phyloP scores from a whole-genome alignment of 768 basidiomycete species.

The Termitomyces sp. region DNA sequence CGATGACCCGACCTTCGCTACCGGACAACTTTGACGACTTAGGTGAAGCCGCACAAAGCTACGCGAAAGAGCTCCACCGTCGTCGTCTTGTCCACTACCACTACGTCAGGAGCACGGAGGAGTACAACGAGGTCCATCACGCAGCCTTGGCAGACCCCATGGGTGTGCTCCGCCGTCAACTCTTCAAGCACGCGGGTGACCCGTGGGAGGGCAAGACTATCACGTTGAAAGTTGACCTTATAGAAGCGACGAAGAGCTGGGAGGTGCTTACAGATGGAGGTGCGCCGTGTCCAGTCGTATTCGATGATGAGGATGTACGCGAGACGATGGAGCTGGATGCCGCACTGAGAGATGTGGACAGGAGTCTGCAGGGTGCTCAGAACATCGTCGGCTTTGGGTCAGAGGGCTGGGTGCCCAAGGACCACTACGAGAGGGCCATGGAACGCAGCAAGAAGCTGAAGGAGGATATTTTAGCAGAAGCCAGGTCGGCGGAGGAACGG shows the following conservation, averaged over 20 bases:
- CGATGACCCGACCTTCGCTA: slow-evolving; percentile 35
- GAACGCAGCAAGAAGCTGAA: slow-evolving; percentile 28
- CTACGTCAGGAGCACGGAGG: slow-evolving; percentile 26
- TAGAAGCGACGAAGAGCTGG: slow-evolving; percentile 40
- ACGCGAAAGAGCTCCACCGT: slow-evolving; percentile 14
- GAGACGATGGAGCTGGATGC: slow-evolving; percentile 34
- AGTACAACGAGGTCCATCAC: slow-evolving; percentile 42
- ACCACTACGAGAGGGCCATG: slow-evolving; percentile 38
- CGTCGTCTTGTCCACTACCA: slow-evolving; percentile 38
- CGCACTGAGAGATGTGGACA: slow-evolving; percentile 25
- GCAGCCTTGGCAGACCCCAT: slow-evolving; percentile 32
- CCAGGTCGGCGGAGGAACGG: slow-evolving; percentile 31
- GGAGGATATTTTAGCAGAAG: slow-evolving; percentile 26
- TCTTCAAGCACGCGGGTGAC: slow-evolving; percentile 39
- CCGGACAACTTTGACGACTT: slow-evolving; percentile 41
- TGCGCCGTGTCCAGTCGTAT: slow-evolving; percentile 40
- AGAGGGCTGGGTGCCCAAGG: slow-evolving; percentile 42
- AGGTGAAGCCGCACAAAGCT: background rate
- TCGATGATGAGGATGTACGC: slow-evolving; percentile 40
- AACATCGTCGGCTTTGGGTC: slow-evolving; percentile 27
- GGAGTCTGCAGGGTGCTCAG: slow-evolving; percentile 23
- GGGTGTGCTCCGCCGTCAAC: slow-evolving; percentile 30
- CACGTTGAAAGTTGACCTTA: slow-evolving; percentile 42
- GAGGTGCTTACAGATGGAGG: slow-evolving; percentile 33
- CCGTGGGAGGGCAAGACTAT: slow-evolving; percentile 51